Evolutionary conservation across 1,284 basidiomycete species (phyloP), one percentile per base, ranked within the genome.

Genomic region (Cryptococcus sp.): DNA sequence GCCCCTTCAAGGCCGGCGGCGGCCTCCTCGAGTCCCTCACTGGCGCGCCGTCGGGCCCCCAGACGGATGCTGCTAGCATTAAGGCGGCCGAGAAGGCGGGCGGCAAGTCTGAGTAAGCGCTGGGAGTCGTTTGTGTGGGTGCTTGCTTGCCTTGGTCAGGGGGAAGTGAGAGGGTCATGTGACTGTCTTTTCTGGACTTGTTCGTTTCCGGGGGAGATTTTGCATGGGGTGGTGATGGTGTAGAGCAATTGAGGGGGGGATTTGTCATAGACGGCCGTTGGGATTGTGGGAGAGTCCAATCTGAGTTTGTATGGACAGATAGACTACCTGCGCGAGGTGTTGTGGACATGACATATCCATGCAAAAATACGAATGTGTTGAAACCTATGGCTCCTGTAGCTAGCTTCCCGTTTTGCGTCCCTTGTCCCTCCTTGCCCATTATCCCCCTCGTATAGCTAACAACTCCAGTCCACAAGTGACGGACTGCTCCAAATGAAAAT

Each of bases 31-130:
- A 69, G 83, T 79, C 20, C 24, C 38, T 68, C 21, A 65, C 69
- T 18, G 71, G 67, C 52, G 79, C 79, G 40, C 75, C 81, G 24
- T 71, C 78, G 16, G 84, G 84, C 18, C 87, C 89, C 35, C 84
- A 85, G 75, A 90, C 91, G 13, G 90, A 94, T 77, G 86, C 85
- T 59, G 91, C 91, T 13, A 81, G 87, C 50, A 87, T 93, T 72
- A 84, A 89, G 64, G 87, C 87, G 69, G 91, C 91, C 38, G 91
- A 95, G 79, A 91, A 92, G 81, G 74, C 77, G 40, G 84, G 82
- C 33, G 78, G 80, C 50, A 89, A 91, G 82, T 28, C 56, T 42
- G 61, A 69, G 55, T 69, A 69, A 56, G n/a, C 20, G 15, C 16
- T 46, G 33, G 2, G 28, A 20, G 48, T 9, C 7, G 40, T 16